phyloP scores from a whole-genome alignment of 2,329 filamentous ascomycete species.

The Cladophialophora psammophila region DNA sequence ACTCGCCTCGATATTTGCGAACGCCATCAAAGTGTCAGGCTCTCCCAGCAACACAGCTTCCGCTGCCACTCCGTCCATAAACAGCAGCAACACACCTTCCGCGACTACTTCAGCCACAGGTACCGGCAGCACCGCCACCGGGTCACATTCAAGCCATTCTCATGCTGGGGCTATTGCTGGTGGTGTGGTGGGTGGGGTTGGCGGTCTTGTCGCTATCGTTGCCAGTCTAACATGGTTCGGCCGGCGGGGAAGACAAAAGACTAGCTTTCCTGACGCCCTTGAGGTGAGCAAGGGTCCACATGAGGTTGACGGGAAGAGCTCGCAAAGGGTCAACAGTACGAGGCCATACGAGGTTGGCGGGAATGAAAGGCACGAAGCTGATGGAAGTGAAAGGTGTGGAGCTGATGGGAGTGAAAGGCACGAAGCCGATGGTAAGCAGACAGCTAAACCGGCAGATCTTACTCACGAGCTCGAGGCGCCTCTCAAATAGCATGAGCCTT shows the following conservation, averaged over 20 bases:
- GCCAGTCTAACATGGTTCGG: background rate
- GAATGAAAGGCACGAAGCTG: background rate
- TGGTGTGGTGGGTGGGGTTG: background rate
- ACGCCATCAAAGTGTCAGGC: background rate
- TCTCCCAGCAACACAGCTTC: background rate
- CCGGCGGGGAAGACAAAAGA: background rate
- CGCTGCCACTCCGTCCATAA: background rate
- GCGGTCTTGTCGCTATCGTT: background rate
- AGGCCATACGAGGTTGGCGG: background rate
- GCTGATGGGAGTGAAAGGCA: background rate
- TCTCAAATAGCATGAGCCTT: background rate
- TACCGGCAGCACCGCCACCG: background rate
- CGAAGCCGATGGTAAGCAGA: background rate
- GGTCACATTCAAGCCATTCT: background rate
- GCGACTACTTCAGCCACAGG: background rate
- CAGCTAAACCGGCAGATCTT: background rate
- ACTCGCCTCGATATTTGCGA: background rate
- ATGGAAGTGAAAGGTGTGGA: background rate
- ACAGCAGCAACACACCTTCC: background rate
- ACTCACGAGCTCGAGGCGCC: slow-evolving; percentile 1
- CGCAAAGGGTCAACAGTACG: background rate
- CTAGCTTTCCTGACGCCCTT: background rate
- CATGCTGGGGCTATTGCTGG: background rate
- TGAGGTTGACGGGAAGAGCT: background rate
- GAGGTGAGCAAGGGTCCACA: background rate